Percentiles rank a stretch among this genome's conserved stretches.
phyloP scores from a whole-genome alignment of 2,329 filamentous ascomycete species.

The Orbilia blumenaviensis region DNA sequence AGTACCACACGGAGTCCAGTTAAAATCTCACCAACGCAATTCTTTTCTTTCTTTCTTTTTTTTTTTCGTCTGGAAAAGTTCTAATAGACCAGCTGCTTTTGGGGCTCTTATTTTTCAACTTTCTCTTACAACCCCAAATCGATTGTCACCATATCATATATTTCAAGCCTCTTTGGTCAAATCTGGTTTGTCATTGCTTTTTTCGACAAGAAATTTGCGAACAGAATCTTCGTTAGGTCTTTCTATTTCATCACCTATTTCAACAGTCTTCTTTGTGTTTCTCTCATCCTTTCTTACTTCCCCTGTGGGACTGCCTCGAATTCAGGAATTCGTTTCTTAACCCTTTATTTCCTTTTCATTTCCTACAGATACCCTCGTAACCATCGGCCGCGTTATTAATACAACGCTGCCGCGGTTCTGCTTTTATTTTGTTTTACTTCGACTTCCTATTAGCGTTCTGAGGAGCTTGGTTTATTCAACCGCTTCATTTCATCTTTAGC shows the following conservation, averaged over 20 bases:
- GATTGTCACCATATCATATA: too few species aligned
- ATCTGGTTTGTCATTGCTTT: too few species aligned
- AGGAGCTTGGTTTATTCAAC: neutral
- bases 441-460: neutral
- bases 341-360: neutral
- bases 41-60: too few species aligned
- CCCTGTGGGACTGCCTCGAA: slow-evolving; percentile 9
- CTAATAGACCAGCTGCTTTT: too few species aligned
- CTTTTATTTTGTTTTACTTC: neutral
- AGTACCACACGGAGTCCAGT: neutral
- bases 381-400: neutral
- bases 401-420: neutral
- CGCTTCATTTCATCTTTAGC: neutral
- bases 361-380: slow-evolving; percentile 5
- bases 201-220: neutral
- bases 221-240: neutral
- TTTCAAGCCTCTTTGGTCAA: too few species aligned
- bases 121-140: too few species aligned
- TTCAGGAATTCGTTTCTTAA: slow-evolving; percentile 45
- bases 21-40: too few species aligned
- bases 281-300: neutral
- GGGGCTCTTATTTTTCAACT: too few species aligned
- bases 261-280: neutral
- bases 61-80: neutral
- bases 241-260: neutral